Evolutionary conservation across 1,139 yeast genomes (phyloP).

Genomic region (Pneumocystis wakefieldiae): DNA sequence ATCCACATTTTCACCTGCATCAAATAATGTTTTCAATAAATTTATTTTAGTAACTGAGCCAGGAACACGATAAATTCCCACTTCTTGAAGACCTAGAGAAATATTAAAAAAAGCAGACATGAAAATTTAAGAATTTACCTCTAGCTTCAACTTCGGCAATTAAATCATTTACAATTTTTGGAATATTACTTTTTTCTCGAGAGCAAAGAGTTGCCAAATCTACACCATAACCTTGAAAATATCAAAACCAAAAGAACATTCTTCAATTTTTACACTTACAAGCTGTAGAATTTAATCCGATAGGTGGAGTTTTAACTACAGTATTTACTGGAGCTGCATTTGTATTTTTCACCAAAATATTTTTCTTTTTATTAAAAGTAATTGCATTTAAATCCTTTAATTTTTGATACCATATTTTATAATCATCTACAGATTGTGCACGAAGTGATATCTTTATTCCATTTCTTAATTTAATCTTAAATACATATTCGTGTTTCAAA

Average conservation of each 20-base stretch:
- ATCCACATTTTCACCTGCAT: slow-evolving; percentile 51
- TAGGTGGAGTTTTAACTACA: background rate
- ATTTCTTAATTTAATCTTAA: slow-evolving; percentile 46
- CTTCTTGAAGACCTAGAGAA: slow-evolving; percentile 59
- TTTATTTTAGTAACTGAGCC: slow-evolving; percentile 73
- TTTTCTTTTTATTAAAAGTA: slow-evolving; percentile 27
- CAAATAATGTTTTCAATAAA: slow-evolving; percentile 56
- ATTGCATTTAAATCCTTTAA: slow-evolving; percentile 30
- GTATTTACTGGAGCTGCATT: background rate
- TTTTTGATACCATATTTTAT: slow-evolving; percentile 57
- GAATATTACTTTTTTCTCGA: slow-evolving; percentile 49
- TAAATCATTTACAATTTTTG: slow-evolving; percentile 49
- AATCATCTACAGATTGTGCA: slow-evolving; percentile 46
- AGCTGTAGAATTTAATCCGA: background rate
- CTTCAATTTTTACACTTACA: background rate
- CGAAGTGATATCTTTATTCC: slow-evolving; percentile 53
- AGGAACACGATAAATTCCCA: slow-evolving; percentile 83
- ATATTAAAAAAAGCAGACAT: background rate
- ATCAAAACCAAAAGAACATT: background rate
- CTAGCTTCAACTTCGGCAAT: slow-evolving; percentile 63
- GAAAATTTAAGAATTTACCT: slow-evolving; percentile 6
- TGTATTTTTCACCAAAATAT: slow-evolving; percentile 23
- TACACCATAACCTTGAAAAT: slow-evolving; percentile 62
- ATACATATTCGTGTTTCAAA: slow-evolving; percentile 29
- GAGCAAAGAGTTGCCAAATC: slow-evolving; percentile 64